These are phyloP conservation scores for Bauhinia variegata DNA, from an alignment of 306 rosid genomes.

Conservation along the genomic window DNA sequence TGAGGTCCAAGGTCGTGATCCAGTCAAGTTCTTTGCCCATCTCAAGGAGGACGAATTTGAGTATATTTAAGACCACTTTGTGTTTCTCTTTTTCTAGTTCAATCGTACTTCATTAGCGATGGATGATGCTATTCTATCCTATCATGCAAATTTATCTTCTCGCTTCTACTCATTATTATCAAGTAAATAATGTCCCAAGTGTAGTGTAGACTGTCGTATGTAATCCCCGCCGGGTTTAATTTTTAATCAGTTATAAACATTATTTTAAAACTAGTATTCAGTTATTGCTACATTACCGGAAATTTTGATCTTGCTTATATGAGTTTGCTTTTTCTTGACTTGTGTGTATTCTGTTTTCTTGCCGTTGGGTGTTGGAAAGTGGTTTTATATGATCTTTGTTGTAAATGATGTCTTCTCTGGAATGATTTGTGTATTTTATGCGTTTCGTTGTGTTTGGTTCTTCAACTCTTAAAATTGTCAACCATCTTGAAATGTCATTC, in stretches of 20 bases:
- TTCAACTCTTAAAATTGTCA: not conserved
- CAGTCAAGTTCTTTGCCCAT: slow-evolving; percentile 82
- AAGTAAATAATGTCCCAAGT: slow-evolving; percentile 6
- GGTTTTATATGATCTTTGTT: not conserved
- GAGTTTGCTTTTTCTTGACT: not conserved
- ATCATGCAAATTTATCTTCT: not conserved
- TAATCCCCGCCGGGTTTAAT: slow-evolving; percentile 7
- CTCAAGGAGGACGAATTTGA: slow-evolving; percentile 94
- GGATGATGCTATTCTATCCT: not conserved
- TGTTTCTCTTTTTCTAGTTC: not conserved
- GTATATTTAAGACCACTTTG: slow-evolving; percentile 40
- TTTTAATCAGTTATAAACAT: not conserved
- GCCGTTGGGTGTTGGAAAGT: not conserved
- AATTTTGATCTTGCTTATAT: slow-evolving; percentile 11
- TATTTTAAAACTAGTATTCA: not conserved
- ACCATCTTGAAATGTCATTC: not conserved
- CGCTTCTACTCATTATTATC: not conserved
- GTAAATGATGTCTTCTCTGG: not conserved
- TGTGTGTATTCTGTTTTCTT: not conserved
- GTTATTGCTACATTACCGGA: not conserved
- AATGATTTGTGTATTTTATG: not conserved
- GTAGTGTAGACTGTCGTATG: slow-evolving; percentile 31
- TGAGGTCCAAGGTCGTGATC: slow-evolving; percentile 73
- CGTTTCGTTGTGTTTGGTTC: not conserved
- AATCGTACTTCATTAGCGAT: not conserved